Evolutionary conservation across 805 yeast genomes (phyloP).

Genomic region (Metschnikowia continentalis): DNA sequence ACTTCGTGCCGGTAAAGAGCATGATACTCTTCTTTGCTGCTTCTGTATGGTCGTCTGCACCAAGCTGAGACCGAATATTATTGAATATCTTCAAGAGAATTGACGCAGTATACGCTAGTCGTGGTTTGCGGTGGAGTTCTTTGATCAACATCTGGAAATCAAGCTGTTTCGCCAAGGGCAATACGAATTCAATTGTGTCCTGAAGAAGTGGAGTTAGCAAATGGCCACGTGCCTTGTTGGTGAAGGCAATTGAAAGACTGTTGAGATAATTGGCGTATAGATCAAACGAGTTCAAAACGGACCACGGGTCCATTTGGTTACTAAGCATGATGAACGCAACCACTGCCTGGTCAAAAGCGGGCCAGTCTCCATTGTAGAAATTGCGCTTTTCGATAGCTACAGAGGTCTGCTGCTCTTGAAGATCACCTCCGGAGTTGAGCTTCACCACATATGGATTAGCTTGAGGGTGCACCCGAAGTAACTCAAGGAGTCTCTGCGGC

Average conservation of each 20-base stretch:
- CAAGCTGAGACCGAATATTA: slow-evolving; percentile 49
- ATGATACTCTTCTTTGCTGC: slow-evolving; percentile 46
- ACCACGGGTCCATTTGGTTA: slow-evolving; percentile 51
- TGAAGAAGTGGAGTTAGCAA: slow-evolving; percentile 34
- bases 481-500: slow-evolving; percentile 16
- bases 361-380: slow-evolving; percentile 36
- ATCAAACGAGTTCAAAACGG: slow-evolving; percentile 51
- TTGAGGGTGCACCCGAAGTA: slow-evolving; percentile 25
- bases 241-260: slow-evolving; percentile 46
- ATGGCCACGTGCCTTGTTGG: slow-evolving; percentile 38
- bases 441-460: slow-evolving; percentile 24
- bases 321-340: slow-evolving; percentile 45
- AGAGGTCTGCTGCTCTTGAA: slow-evolving; percentile 17
- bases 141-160: slow-evolving; percentile 39
- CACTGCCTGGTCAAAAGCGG: slow-evolving; percentile 43
- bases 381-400: slow-evolving; percentile 20
- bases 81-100: slow-evolving; percentile 57
- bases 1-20: slow-evolving; percentile 47
- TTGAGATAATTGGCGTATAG: slow-evolving; percentile 45
- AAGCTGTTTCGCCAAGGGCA: slow-evolving; percentile 43
- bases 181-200: slow-evolving; percentile 32
- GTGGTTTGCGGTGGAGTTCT: slow-evolving; percentile 40
- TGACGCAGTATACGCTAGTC: slow-evolving; percentile 50
- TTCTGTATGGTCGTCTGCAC: slow-evolving; percentile 33
- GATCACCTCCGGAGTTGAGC: slow-evolving; percentile 20